These are phyloP conservation scores for Russula abietina DNA, from an alignment of 768 basidiomycete species.

Conservation along the genomic window DNA sequence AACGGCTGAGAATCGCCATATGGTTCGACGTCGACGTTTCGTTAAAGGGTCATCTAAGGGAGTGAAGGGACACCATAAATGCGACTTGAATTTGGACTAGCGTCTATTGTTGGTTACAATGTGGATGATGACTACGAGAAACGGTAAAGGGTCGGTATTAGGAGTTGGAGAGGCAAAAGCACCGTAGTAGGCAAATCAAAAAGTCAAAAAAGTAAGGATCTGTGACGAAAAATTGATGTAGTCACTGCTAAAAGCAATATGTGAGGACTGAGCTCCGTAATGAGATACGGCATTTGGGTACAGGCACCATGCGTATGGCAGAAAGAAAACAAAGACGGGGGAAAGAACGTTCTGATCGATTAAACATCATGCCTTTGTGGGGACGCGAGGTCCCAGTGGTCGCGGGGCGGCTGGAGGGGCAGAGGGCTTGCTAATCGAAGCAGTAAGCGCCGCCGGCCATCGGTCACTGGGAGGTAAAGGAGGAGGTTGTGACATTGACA, in stretches of 20 bases:
- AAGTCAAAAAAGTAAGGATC: constrained; percentile 23
- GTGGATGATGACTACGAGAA: constrained; percentile 13
- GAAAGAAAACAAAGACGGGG: not conserved
- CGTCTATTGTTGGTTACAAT: constrained; percentile 25
- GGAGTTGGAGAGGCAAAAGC: constrained; percentile 1
- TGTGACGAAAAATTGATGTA: constrained; percentile 25
- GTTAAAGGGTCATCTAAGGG: constrained; percentile 31
- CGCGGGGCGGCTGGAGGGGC: constrained; percentile 16
- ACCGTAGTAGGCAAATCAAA: constrained; percentile 5
- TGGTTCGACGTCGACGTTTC: too few species aligned
- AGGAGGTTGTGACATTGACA: constrained; percentile 21
- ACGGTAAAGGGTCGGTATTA: constrained; percentile 21
- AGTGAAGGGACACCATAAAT: constrained; percentile 33
- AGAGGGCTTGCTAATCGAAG: constrained; percentile 14
- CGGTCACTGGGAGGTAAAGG: constrained; percentile 16
- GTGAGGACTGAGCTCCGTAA: constrained; percentile 24
- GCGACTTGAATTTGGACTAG: constrained; percentile 31
- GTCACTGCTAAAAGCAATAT: constrained; percentile 15
- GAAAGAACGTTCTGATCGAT: constrained; percentile 20
- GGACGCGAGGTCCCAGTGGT: constrained; percentile 23
- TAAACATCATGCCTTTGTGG: constrained; percentile 8
- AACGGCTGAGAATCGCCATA: not conserved
- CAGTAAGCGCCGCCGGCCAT: constrained; percentile 16
- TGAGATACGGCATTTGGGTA: constrained; percentile 25
- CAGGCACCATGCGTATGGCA: constrained; percentile 20